A percentile compares a stretch with the other conserved stretches of the same genome.
These are phyloP conservation scores for Epichloe sp. DNA, from an alignment of 2,329 filamentous ascomycete genomes.

Conservation along the genomic window DNA sequence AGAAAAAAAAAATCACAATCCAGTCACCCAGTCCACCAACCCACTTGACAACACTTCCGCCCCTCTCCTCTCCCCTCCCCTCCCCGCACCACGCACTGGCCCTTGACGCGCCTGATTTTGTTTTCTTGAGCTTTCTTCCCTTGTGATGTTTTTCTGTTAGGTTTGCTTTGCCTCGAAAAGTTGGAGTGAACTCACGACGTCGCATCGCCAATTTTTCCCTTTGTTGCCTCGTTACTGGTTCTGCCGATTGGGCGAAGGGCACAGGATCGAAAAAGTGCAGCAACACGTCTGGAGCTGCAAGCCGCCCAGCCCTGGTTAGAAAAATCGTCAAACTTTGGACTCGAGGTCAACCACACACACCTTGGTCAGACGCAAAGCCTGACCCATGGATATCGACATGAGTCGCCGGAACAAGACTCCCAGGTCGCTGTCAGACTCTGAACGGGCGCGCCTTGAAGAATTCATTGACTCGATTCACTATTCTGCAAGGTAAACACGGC, in stretches of 20 bases:
- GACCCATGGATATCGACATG: slow-evolving; percentile 52
- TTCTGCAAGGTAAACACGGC: slow-evolving; percentile 56
- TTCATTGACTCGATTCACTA: slow-evolving; percentile 93
- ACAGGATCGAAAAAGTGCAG: neutral
- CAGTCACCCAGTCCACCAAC: neutral
- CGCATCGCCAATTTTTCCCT: neutral
- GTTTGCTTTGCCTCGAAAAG: neutral
- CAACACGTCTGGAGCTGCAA: slow-evolving; percentile 2
- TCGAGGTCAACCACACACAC: slow-evolving; percentile 4
- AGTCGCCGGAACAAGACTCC: slow-evolving; percentile 78
- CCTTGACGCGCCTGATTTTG: slow-evolving; percentile 5
- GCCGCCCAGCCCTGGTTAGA: neutral
- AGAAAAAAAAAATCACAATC: neutral
- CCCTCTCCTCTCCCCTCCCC: slow-evolving; percentile 3
- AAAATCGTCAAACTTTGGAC: neutral
- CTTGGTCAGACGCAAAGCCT: slow-evolving; percentile 2
- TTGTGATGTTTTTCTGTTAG: neutral
- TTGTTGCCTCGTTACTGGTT: neutral
- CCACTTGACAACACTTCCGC: slow-evolving; percentile 5
- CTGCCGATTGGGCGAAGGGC: neutral
- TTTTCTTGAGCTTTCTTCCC: slow-evolving; percentile 3
- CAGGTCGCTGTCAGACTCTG: slow-evolving; percentile 63
- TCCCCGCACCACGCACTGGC: slow-evolving; percentile 8
- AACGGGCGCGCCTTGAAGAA: slow-evolving; percentile 76
- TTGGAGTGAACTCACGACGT: neutral